Evolutionary conservation across 129 eudicot species (phyloP).

Genomic region (Kitagawia praeruptora): DNA sequence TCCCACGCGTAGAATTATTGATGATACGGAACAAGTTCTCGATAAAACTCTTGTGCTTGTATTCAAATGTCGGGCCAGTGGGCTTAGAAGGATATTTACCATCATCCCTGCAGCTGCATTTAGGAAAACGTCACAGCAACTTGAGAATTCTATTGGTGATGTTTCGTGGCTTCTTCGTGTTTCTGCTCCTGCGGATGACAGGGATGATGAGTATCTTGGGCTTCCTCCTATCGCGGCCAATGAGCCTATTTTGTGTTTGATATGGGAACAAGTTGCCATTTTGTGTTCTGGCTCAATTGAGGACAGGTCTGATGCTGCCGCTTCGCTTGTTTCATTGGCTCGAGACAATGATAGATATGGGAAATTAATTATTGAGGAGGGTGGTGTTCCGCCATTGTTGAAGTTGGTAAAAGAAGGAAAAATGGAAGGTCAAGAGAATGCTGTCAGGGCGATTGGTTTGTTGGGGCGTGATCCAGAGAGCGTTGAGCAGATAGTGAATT

Average conservation of each 20-base stretch:
- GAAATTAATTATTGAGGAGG: slow-evolving; percentile 52
- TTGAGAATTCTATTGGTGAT: slow-evolving; percentile 55
- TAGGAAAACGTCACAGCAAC: slow-evolving; percentile 28
- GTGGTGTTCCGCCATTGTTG: slow-evolving; percentile 55
- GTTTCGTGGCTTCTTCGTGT: slow-evolving; percentile 66
- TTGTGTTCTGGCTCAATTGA: slow-evolving; percentile 39
- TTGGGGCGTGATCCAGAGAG: slow-evolving; percentile 49
- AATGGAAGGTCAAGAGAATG: slow-evolving; percentile 62
- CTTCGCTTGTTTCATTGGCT: slow-evolving; percentile 54
- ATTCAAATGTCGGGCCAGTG: slow-evolving; percentile 42
- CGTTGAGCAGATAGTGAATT: slow-evolving; percentile 42
- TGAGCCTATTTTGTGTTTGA: slow-evolving; percentile 55
- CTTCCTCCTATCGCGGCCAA: slow-evolving; percentile 62
- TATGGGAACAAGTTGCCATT: slow-evolving; percentile 62
- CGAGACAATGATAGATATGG: slow-evolving; percentile 57
- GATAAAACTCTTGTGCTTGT: slow-evolving; percentile 41
- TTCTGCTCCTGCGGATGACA: slow-evolving; percentile 45
- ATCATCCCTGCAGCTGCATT: slow-evolving; percentile 44
- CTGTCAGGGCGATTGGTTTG: slow-evolving; percentile 50
- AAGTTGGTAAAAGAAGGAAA: slow-evolving; percentile 59
- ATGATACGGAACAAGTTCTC: slow-evolving; percentile 54
- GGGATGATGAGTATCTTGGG: slow-evolving; percentile 46
- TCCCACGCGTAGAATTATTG: slow-evolving; percentile 67
- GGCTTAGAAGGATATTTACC: slow-evolving; percentile 43
- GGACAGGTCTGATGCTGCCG: slow-evolving; percentile 58